Conservation (phyloP, 1,139 yeast genomes). For the Geotrichum cucujoidarum region DNA sequence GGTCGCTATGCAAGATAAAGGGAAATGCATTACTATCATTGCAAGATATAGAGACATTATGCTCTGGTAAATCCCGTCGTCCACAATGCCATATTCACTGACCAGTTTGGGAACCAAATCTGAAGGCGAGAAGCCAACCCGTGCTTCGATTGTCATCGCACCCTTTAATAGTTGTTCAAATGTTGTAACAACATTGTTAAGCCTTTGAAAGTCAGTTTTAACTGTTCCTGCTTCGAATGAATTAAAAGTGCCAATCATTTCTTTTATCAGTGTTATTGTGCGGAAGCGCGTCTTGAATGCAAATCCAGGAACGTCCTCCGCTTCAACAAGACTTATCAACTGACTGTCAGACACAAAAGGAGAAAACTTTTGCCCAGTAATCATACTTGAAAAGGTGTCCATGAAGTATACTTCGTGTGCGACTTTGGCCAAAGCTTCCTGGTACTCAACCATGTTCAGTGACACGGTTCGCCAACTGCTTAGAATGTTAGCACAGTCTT, state of each 20-base stretch:
- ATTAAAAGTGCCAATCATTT: conserved; percentile 11
- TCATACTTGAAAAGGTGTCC: conserved; percentile 16
- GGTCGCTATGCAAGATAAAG: conserved; percentile 14
- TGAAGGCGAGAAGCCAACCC: not conserved
- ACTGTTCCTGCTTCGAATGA: conserved; percentile 15
- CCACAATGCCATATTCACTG: conserved; percentile 13
- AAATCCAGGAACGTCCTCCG: conserved; percentile 13
- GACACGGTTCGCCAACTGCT: conserved; percentile 9
- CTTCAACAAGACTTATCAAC: conserved; percentile 11
- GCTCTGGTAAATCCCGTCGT: conserved; percentile 20
- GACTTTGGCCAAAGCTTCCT: conserved; percentile 7
- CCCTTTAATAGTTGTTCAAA: conserved; percentile 13
- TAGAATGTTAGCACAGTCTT: conserved; percentile 6
- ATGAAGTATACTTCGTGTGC: conserved; percentile 17
- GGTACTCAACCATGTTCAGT: not conserved
- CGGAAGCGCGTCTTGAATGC: conserved; percentile 15
- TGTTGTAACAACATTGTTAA: conserved; percentile 13
- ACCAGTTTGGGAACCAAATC: conserved; percentile 11
- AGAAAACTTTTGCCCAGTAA: conserved; percentile 9
- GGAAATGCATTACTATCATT: conserved; percentile 16
- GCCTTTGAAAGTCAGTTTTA: conserved; percentile 13
- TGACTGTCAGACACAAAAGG: conserved; percentile 11
- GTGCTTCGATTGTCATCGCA: not conserved
- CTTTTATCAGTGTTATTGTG: conserved; percentile 12
- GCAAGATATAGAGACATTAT: conserved; percentile 18